These are phyloP conservation scores for Schizophyllum commune DNA, from an alignment of 1,284 basidiomycete genomes.

Conservation along the genomic window DNA sequence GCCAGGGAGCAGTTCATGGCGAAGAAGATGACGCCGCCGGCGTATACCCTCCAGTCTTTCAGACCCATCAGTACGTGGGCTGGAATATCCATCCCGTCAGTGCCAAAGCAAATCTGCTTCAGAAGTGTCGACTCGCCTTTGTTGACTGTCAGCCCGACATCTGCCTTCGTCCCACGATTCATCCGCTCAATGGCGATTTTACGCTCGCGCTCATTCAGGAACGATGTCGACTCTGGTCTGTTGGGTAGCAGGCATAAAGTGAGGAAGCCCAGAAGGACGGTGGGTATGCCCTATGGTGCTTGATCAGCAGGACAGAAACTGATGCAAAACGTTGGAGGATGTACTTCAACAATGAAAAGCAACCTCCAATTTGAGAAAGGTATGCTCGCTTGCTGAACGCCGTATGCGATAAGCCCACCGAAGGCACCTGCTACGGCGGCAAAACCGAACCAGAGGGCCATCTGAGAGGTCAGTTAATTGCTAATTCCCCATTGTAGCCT, in stretches of 20 bases:
- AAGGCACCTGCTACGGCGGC: conserved; percentile 76
- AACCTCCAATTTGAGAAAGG: conserved; percentile 55
- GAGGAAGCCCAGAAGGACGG: conserved; percentile 59
- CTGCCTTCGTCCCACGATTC: conserved; percentile 62
- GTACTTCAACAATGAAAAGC: conserved; percentile 75
- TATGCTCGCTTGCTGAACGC: conserved; percentile 49
- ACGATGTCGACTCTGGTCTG: conserved; percentile 68
- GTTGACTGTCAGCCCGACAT: conserved; percentile 60
- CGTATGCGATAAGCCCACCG: conserved; percentile 68
- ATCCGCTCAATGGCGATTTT: conserved; percentile 67
- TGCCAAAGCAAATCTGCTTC: too few relatives aligned
- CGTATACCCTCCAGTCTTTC: conserved; percentile 67
- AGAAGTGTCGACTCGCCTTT: conserved; percentile 36
- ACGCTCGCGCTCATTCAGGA: conserved; percentile 67
- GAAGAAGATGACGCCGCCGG: conserved; percentile 65
- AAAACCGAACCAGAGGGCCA: conserved; percentile 76
- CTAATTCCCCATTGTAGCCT: background rate
- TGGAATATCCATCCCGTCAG: conserved; percentile 21
- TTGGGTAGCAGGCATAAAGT: conserved; percentile 66
- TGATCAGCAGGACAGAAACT: too few relatives aligned
- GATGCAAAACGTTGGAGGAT: too few relatives aligned
- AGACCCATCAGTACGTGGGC: conserved; percentile 60
- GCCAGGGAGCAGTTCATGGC: conserved; percentile 75
- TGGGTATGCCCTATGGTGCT: conserved; percentile 48
- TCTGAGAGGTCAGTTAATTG: conserved; percentile 15